Evolutionary conservation across 257 asterid species (phyloP).

Genomic region (Solanum piurae): DNA sequence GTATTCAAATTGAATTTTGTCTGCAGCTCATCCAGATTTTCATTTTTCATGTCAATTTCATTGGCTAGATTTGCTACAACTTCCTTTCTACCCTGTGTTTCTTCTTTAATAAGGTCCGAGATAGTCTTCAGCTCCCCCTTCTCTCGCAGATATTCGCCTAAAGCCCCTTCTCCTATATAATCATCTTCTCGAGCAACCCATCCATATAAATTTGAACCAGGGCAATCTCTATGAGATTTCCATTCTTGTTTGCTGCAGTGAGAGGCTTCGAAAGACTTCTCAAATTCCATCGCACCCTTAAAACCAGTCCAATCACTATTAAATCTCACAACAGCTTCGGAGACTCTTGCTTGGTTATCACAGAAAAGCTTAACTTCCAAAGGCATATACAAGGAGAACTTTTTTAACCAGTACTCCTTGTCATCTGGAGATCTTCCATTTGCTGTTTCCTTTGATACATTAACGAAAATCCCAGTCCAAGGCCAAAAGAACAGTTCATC

Average conservation of each 20-base stretch:
- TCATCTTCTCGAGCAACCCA: constrained; percentile 65
- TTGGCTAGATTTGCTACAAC: constrained; percentile 47
- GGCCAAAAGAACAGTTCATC: constrained; percentile 69
- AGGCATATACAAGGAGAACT: constrained; percentile 41
- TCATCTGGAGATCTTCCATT: constrained; percentile 15
- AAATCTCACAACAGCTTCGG: constrained; percentile 37
- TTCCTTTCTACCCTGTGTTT: constrained; percentile 25
- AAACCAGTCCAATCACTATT: constrained; percentile 57
- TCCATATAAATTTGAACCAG: constrained; percentile 35
- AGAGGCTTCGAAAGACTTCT: constrained; percentile 40
- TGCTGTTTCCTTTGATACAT: constrained; percentile 28
- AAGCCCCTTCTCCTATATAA: constrained; percentile 39
- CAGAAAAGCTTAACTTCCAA: constrained; percentile 28
- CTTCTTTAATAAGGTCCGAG: constrained; percentile 34
- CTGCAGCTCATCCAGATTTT: constrained; percentile 55
- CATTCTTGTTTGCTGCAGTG: constrained; percentile 43
- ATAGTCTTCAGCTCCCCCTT: constrained; percentile 35
- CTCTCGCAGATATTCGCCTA: constrained; percentile 47
- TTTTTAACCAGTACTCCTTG: constrained; percentile 31
- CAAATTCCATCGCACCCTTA: constrained; percentile 52
- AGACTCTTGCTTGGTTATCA: constrained; percentile 22
- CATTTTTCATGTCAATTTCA: constrained; percentile 63
- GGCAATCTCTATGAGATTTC: constrained; percentile 13
- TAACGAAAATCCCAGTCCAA: constrained; percentile 62
- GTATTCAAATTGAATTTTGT: constrained; percentile 41